Evolutionary conservation across 2,329 filamentous ascomycete genomes (phyloP), one percentile per base, ranked within the genome.

Genomic region (Penicillium aurantiogriseum): DNA sequence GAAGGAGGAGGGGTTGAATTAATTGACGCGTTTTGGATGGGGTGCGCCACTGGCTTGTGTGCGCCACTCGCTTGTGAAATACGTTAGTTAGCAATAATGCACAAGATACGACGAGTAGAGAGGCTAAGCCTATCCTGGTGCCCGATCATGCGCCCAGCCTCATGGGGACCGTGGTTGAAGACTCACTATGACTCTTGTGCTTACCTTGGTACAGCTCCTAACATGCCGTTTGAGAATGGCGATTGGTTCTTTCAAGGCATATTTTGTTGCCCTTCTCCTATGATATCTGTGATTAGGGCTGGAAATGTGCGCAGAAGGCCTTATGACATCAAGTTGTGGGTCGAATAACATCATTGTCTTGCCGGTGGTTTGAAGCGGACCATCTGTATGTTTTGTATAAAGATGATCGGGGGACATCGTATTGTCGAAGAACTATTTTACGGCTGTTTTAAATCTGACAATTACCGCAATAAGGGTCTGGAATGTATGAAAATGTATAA

Each of bases 281-380:
- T 48, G 54, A 44, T 39, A 48, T 15, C 50, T 17, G n/a, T 17
- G 38, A 54, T 49, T 57, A 49, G 55, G 55, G 55, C 51, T 57
- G 38, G 8, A 13, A 23, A 49, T 48, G 36, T 25, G 33, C 27
- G 43, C 21, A 5, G 10, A 44, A 43, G n/a, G 17, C 29, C n/a
- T n/a, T 43, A 53, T 56, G 54, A 56, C 54, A 56, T 56, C 54
- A 56, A 43, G 13, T 31, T 51, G 53, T 56, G 54, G 54, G 54
- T 53, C 54, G 10, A 47, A 13, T 27, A 35, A 33, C 27, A 52
- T 42, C 48, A 47, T 53, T 39, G 36, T 51, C 23, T 44, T 43
- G 36, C n/a, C 1, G 13, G 31, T 13, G 15, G 29, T 19, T 27
- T 49, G 4, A 23, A 25, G 27, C 6, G 27, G 27, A n/a, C 19